Evolutionary conservation across 768 basidiomycete genomes (phyloP), one percentile per base, ranked within the genome.

Genomic region (Melanogaster broomeanus): DNA sequence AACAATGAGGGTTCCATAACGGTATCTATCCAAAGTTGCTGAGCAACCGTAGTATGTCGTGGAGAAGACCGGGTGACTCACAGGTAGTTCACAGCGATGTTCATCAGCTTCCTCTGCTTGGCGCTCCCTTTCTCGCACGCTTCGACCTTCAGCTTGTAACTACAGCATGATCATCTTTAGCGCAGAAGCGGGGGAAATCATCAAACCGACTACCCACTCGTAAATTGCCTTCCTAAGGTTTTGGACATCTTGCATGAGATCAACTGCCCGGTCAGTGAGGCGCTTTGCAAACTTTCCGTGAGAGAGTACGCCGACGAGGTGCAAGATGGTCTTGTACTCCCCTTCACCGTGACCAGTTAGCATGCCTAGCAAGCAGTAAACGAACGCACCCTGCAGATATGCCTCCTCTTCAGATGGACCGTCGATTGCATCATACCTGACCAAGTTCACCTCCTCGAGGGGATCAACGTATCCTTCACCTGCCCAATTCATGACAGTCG

Each of bases 241-340:
- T 70, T 99, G 97, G 0, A 99, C 95, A 56, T 95, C 94, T 71
- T 91, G 88, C 90, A 94, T 93, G 59, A 86, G 71, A 69, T 98
- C 95, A 58, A 97, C 85, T 2, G 89, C 93, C 21, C 83, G 75
- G 67, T 98, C 96, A 0, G 93, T 87, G 53, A 98, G 68, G 37
- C 85, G 82, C 70, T 99, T 99, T 11, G 97, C 96, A 10, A 85
- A 74, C 69, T 98, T 98, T 18, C 97, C 96, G 60, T 95, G 81
- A 8, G 90, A 89, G 27, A 98, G 79, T 11, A 98, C 88, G 5
- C 92, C 88, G 41, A 97, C 92, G 50, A 99, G 87, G 56, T 95
- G 93, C 37, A 99, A 73, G 56, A 98, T 97, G 4, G 87, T 90
- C 76, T 98, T 98, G 77, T 98, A 99, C 62, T 98, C 95, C 34